These are phyloP conservation scores for Podaxis carcinomalis DNA, from an alignment of 768 basidiomycete species.

Conservation along the genomic window DNA sequence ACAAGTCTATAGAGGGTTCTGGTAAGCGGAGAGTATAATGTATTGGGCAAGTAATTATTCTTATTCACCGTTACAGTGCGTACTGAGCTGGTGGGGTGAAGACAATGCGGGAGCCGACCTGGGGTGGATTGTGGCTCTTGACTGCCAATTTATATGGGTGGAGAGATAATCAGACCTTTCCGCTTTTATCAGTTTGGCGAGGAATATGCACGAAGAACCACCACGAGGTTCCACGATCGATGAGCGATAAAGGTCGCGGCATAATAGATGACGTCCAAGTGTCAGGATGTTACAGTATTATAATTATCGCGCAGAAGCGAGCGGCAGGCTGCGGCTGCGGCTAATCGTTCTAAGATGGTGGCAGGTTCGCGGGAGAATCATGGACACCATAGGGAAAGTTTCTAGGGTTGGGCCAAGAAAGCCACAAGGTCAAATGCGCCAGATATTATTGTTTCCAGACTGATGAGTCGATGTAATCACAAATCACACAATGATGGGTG, in stretches of 20 bases:
- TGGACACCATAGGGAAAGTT: not conserved
- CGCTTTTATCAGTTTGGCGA: not conserved
- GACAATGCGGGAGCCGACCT: not conserved
- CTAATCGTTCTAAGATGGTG: not conserved
- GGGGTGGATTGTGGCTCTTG: not conserved
- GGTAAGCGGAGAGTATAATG: not conserved
- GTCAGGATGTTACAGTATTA: not conserved
- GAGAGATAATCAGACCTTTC: not conserved
- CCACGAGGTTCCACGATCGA: slow-evolving; percentile 6
- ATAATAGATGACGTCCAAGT: not conserved
- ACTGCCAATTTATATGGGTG: not conserved
- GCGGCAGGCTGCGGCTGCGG: slow-evolving; percentile 2
- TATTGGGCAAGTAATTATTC: not conserved
- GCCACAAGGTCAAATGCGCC: not conserved
- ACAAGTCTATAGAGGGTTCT: slow-evolving; percentile 21
- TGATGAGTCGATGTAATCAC: not conserved
- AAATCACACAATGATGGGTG: not conserved
- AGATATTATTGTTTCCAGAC: not conserved
- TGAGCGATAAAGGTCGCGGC: slow-evolving; percentile 13
- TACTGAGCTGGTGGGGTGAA: not conserved
- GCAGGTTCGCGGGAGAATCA: slow-evolving; percentile 19
- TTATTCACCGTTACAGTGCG: not conserved
- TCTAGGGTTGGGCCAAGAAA: not conserved
- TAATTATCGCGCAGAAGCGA: not conserved
- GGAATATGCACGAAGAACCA: not conserved